Conservation (phyloP, 2,329 filamentous ascomycete genomes). For the Aspergillus viridinutans region DNA sequence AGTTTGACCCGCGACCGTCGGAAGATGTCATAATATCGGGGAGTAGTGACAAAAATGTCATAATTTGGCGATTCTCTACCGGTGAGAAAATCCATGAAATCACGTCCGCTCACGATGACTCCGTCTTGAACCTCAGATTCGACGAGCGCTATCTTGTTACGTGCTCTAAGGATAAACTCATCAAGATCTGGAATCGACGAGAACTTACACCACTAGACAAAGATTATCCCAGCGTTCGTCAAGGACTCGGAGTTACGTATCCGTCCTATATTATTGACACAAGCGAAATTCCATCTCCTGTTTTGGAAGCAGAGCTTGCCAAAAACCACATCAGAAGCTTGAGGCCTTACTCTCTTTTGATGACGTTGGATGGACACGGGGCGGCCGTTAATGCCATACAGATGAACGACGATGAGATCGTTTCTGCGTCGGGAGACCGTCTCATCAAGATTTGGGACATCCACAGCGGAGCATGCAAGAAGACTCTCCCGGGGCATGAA, state of each 20-base stretch:
- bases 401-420: slow-evolving; percentile 77
- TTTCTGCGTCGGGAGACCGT: slow-evolving; percentile 91
- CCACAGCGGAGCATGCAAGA: slow-evolving; percentile 67
- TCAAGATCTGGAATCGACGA: slow-evolving; percentile 89
- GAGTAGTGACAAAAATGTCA: slow-evolving; percentile 85
- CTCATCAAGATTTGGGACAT: slow-evolving; percentile 95
- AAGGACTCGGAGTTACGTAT: slow-evolving; percentile 43
- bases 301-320: slow-evolving; percentile 41
- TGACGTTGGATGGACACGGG: slow-evolving; percentile 74
- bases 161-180: slow-evolving; percentile 94
- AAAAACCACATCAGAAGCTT: slow-evolving; percentile 41
- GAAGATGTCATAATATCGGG: slow-evolving; percentile 94
- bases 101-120: slow-evolving; percentile 74
- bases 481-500: slow-evolving; percentile 78
- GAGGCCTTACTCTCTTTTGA: slow-evolving; percentile 71
- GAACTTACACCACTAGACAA: slow-evolving; percentile 52
- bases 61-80: slow-evolving; percentile 90
- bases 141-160: slow-evolving; percentile 89
- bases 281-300: slow-evolving; percentile 35
- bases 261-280: slow-evolving; percentile 55
- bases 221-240: slow-evolving; percentile 42
- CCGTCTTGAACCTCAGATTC: slow-evolving; percentile 88
- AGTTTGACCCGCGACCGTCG: slow-evolving; percentile 83
- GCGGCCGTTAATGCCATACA: slow-evolving; percentile 97
- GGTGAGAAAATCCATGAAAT: slow-evolving; percentile 77